Conservation (phyloP, 371 early-diverging fungal species). For the Blyttiomyces sp. region DNA sequence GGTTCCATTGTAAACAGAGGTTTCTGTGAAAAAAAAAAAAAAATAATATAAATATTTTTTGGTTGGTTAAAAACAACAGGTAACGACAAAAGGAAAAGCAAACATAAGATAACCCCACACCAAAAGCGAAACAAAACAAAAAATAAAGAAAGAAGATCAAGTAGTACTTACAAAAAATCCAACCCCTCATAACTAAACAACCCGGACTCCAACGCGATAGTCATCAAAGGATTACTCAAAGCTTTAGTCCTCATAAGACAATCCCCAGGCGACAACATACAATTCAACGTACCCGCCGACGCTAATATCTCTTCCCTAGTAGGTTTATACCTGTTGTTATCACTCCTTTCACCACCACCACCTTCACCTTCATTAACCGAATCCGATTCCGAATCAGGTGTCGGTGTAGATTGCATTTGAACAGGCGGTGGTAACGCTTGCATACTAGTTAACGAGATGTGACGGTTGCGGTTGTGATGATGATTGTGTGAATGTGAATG, state of each 20-base stretch:
- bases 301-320: conserved; percentile 7
- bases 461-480: too few species aligned
- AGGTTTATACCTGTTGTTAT: too few species aligned
- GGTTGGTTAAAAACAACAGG: too few species aligned
- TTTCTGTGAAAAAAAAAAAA: conserved; percentile 2
- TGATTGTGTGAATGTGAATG: too few species aligned
- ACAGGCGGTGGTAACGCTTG: too few species aligned
- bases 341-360: background rate
- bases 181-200: conserved; percentile 7
- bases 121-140: background rate
- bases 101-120: background rate
- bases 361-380: background rate
- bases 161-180: conserved; percentile 15
- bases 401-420: too few species aligned
- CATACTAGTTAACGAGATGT: too few species aligned
- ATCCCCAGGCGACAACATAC: conserved; percentile 1
- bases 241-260: conserved; percentile 10
- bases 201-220: conserved; percentile 6
- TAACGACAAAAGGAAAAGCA: background rate
- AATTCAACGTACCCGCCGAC: conserved; percentile 8
- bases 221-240: conserved; percentile 11
- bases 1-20: conserved; percentile 21
- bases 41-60: too few species aligned
- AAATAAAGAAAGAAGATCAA: background rate
- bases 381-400: too few species aligned